Evolutionary conservation across 2,329 filamentous ascomycete species (phyloP).

Genomic region (Elsinoe arachidis): DNA sequence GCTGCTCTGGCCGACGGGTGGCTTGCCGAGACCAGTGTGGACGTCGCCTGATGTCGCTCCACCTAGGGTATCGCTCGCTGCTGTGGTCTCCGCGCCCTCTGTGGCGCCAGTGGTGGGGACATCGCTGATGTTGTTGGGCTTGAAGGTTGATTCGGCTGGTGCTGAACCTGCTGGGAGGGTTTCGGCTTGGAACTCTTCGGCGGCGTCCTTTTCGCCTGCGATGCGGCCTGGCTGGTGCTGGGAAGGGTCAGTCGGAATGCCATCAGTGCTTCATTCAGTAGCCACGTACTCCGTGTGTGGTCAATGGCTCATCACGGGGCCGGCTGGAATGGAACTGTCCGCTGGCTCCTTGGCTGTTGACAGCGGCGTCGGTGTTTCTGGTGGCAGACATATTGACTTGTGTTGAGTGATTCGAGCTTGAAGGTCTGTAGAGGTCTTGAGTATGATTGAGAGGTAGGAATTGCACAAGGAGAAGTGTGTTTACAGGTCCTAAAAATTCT

Average conservation of each 20-base stretch:
- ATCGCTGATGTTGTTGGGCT: conserved; percentile 34
- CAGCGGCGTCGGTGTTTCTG: conserved; percentile 4
- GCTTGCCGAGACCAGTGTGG: conserved; percentile 46
- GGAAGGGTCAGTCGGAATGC: not conserved
- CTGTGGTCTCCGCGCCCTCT: conserved; percentile 32
- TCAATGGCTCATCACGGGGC: conserved; percentile 7
- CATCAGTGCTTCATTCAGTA: not conserved
- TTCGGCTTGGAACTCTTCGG: conserved; percentile 56
- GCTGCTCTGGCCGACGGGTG: conserved; percentile 41
- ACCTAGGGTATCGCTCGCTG: conserved; percentile 38
- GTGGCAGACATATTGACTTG: not conserved
- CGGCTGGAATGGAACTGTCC: conserved; percentile 1
- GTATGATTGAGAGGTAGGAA: not conserved
- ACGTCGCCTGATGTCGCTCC: conserved; percentile 48
- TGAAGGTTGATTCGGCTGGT: conserved; percentile 40
- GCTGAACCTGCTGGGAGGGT: conserved; percentile 55
- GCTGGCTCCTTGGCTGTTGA: conserved; percentile 7
- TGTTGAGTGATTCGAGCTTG: not conserved
- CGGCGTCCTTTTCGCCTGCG: conserved; percentile 38
- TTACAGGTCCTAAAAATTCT: not conserved
- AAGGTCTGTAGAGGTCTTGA: not conserved
- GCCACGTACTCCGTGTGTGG: not conserved
- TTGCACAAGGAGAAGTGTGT: not conserved
- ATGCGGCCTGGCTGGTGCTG: conserved; percentile 12
- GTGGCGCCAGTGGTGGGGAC: conserved; percentile 22